Conservation (phyloP, 768 basidiomycete genomes). For the Sistotremastrum suecicum region DNA sequence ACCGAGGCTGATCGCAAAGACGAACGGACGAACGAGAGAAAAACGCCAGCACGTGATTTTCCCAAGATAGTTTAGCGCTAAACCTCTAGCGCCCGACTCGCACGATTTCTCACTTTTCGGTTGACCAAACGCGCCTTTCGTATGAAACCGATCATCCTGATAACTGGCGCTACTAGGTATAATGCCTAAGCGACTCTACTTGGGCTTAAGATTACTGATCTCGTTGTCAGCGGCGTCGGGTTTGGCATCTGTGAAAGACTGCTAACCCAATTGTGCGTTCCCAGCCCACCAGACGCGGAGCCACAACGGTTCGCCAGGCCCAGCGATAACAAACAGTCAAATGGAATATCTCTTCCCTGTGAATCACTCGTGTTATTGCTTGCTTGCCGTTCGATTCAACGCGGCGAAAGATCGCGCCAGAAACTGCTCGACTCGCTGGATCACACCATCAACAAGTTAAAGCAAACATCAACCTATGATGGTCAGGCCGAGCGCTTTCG, state of each 20-base stretch:
- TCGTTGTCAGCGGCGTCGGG: conserved; percentile 53
- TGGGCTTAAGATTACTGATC: conserved; percentile 1
- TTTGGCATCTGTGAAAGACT: conserved; percentile 75
- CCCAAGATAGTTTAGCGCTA: too few relatives aligned
- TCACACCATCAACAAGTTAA: conserved; percentile 28
- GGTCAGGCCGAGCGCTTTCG: conserved; percentile 45
- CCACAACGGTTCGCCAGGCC: conserved; percentile 13
- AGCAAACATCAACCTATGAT: conserved; percentile 24
- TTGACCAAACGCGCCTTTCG: conserved; percentile 14
- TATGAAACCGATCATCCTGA: conserved; percentile 36
- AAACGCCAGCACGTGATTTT: too few relatives aligned
- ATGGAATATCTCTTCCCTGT: conserved; percentile 15
- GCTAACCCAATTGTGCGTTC: conserved; percentile 47
- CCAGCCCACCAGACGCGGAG: conserved; percentile 32
- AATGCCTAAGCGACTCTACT: not conserved
- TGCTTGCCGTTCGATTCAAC: conserved; percentile 58
- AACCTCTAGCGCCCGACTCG: too few relatives aligned
- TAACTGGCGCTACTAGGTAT: conserved; percentile 62
- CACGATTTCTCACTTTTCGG: too few relatives aligned
- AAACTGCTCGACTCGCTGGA: conserved; percentile 43
- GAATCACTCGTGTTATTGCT: conserved; percentile 60
- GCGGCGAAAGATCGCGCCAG: conserved; percentile 47
- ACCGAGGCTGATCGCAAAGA: too few relatives aligned
- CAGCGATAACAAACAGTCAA: conserved; percentile 6
- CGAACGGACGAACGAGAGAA: too few relatives aligned